A percentile compares a stretch with the other conserved stretches of the same genome.
These are phyloP conservation scores for Cyanodermella asteris DNA, from an alignment of 2,329 filamentous ascomycete genomes.

Conservation along the genomic window DNA sequence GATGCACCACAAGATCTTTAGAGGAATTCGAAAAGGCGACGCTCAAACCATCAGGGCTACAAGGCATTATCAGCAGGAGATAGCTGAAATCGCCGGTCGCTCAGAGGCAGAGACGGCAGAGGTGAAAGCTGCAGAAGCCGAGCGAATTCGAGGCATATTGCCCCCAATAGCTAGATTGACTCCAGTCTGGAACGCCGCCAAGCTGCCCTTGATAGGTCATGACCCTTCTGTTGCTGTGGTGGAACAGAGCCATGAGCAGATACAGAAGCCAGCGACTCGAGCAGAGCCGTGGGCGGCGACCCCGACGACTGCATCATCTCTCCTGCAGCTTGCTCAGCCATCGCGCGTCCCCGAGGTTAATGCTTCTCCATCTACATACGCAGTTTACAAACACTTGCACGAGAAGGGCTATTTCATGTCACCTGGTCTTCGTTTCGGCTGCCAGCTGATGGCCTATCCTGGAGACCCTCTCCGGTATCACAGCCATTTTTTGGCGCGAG, in stretches of 20 bases:
- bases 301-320: constrained; percentile 27
- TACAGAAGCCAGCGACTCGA: too few relatives aligned
- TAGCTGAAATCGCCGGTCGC: too few relatives aligned
- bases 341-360: constrained; percentile 14
- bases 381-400: constrained; percentile 64
- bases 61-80: too few relatives aligned
- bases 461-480: constrained; percentile 89
- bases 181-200: too few relatives aligned
- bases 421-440: constrained; percentile 82
- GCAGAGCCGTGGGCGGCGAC: constrained; percentile 17
- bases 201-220: too few relatives aligned
- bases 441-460: constrained; percentile 84
- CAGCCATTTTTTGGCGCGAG: constrained; percentile 77
- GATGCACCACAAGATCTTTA: constrained; percentile 47
- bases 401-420: constrained; percentile 64
- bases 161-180: too few relatives aligned
- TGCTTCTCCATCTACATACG: constrained; percentile 36
- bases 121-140: too few relatives aligned
- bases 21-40: too few relatives aligned
- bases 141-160: too few relatives aligned
- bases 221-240: too few relatives aligned
- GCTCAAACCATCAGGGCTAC: too few relatives aligned
- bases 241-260: constrained; percentile 5
- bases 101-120: too few relatives aligned
- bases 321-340: constrained; percentile 16